Evolutionary conservation across 495 filamentous ascomycete genomes (phyloP).

Genomic region (Glonium stellatum): DNA sequence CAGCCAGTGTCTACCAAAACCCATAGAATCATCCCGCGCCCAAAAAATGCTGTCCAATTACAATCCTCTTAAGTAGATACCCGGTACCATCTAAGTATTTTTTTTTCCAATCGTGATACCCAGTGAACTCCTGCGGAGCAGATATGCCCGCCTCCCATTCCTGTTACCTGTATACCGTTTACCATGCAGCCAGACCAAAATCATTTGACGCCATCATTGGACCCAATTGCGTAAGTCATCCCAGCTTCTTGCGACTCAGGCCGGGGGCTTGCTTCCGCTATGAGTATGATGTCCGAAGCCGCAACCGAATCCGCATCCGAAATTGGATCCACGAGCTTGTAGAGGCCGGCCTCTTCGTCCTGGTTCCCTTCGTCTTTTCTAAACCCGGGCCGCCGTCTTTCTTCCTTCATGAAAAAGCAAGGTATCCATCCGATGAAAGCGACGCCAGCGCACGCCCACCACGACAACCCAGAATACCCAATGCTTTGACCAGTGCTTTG

Average conservation of each 20-base stretch:
- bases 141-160: neutral
- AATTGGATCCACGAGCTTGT: conserved; percentile 9
- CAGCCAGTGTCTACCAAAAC: neutral
- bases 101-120: neutral
- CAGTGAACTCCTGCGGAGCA: neutral
- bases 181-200: too few species aligned
- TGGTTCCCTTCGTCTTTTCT: conserved; percentile 4
- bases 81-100: neutral
- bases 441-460: conserved; percentile 81
- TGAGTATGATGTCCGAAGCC: conserved; percentile 24
- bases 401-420: conserved; percentile 40
- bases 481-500: conserved; percentile 71
- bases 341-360: conserved; percentile 24
- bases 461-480: conserved; percentile 79
- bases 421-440: conserved; percentile 63
- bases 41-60: neutral
- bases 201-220: too few species aligned
- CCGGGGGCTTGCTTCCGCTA: conserved; percentile 8
- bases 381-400: conserved; percentile 22
- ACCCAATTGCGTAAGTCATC: too few species aligned
- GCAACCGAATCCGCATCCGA: conserved; percentile 5
- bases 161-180: neutral
- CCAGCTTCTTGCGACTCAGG: neutral
- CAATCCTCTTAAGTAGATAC: neutral
- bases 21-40: neutral